Evolutionary conservation across 345 rosid species (phyloP).

Genomic region (Gossypium herbaceum): DNA sequence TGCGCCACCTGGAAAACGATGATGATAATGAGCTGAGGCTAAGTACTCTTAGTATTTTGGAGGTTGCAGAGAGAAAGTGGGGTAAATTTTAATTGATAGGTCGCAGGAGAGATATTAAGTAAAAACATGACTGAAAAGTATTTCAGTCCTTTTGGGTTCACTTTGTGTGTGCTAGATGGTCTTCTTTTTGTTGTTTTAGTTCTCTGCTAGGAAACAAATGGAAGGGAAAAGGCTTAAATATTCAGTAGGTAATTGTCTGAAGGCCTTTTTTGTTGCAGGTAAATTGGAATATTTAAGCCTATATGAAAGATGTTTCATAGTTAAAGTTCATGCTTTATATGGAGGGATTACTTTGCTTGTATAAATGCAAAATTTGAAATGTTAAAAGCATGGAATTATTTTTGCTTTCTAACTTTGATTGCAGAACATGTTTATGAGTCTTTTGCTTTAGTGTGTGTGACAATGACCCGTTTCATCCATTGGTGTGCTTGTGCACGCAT

Average conservation of each 20-base stretch:
- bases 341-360: not conserved
- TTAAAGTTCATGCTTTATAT: not conserved
- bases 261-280: not conserved
- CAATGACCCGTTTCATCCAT: no score
- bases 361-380: not conserved
- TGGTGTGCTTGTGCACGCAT: not conserved
- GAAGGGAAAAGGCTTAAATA: not conserved
- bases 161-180: not conserved
- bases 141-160: not conserved
- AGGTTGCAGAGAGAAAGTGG: slow-evolving; percentile 24
- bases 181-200: not conserved
- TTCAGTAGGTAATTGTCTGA: not conserved
- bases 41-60: slow-evolving; percentile 15
- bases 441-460: no score
- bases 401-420: not conserved
- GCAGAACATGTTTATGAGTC: not conserved
- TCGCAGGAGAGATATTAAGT: not conserved
- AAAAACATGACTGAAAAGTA: not conserved
- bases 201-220: not conserved
- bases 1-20: slow-evolving; percentile 21
- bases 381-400: no score
- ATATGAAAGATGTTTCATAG: not conserved
- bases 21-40: slow-evolving; percentile 11
- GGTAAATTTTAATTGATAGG: not conserved
- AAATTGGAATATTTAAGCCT: not conserved